Evolutionary conservation across 345 rosid species (phyloP).

Genomic region (Lagerstroemia speciosa): DNA sequence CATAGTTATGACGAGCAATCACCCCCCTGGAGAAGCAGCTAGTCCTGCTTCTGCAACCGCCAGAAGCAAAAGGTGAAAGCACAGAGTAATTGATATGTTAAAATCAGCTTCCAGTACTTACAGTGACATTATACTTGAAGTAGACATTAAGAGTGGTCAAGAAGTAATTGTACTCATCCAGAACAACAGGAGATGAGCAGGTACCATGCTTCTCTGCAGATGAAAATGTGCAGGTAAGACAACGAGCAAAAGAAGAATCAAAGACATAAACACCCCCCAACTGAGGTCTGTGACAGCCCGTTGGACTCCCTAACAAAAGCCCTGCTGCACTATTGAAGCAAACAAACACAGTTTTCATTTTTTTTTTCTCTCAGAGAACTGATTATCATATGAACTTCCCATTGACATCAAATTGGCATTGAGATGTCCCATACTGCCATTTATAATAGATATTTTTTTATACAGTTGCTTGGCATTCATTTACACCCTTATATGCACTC

Average conservation of each 20-base stretch:
- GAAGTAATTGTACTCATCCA: slow-evolving; percentile 77
- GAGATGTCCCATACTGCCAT: neutral
- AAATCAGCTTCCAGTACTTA: slow-evolving; percentile 30
- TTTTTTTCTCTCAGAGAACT: no score
- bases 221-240: neutral
- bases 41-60: neutral
- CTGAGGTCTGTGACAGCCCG: no score
- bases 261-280: neutral
- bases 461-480: neutral
- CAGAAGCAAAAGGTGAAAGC: neutral
- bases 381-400: neutral
- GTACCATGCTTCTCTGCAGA: slow-evolving; percentile 95
- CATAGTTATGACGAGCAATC: neutral
- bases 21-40: neutral
- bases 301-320: no score
- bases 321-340: no score
- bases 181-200: slow-evolving; percentile 67
- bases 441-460: neutral
- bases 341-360: no score
- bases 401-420: neutral
- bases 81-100: neutral
- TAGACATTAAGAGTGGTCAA: slow-evolving; percentile 57
- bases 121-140: slow-evolving; percentile 80
- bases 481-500: neutral
- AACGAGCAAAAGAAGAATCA: slow-evolving; percentile 6